Conservation (phyloP, 2,329 filamentous ascomycete species). For the Curvularia verruculosa region DNA sequence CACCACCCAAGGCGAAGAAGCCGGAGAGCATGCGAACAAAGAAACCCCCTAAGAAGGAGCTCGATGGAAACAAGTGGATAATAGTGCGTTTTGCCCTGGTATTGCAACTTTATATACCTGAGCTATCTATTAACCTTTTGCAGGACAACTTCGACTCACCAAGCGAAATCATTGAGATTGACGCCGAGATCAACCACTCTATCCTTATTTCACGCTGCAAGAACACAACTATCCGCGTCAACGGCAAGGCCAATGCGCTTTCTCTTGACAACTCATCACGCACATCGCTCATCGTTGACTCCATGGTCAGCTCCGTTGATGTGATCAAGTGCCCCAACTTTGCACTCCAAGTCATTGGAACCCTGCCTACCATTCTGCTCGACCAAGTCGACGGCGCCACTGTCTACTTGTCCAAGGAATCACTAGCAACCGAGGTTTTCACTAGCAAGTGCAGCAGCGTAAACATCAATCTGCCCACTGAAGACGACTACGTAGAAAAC, state of each 20-base stretch:
- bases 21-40: constrained; percentile 58
- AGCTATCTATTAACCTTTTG: constrained; percentile 5
- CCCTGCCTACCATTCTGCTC: constrained; percentile 83
- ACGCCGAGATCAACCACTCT: constrained; percentile 82
- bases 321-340: constrained; percentile 96
- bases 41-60: constrained; percentile 56
- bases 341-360: constrained; percentile 87
- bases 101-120: background rate
- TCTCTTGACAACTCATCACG: constrained; percentile 89
- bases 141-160: constrained; percentile 84
- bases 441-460: constrained; percentile 86
- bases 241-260: constrained; percentile 95
- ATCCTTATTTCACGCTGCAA: constrained; percentile 91
- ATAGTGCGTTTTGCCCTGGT: constrained; percentile 59
- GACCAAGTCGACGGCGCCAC: constrained; percentile 92
- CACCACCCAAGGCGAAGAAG: constrained; percentile 72
- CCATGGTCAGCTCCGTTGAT: constrained; percentile 87
- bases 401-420: constrained; percentile 84
- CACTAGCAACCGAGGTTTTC: constrained; percentile 79
- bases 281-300: constrained; percentile 85
- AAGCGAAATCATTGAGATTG: constrained; percentile 75
- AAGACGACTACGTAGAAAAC: constrained; percentile 83
- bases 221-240: constrained; percentile 86
- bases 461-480: constrained; percentile 81
- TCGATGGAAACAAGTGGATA: constrained; percentile 83